phyloP scores from a whole-genome alignment of 2,329 filamentous ascomycete species.

The Phoma sp. region DNA sequence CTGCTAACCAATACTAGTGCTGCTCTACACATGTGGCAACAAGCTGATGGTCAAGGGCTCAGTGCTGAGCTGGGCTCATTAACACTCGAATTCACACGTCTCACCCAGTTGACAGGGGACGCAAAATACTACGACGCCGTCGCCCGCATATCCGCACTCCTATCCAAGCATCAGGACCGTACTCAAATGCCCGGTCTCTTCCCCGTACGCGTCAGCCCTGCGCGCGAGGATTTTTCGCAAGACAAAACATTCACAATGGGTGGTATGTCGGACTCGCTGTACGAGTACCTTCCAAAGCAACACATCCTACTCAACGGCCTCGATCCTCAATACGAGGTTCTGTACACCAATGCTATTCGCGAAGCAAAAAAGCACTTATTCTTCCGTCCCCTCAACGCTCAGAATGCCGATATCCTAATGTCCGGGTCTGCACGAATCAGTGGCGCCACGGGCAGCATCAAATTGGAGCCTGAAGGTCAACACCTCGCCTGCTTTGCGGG shows the following conservation, averaged over 20 bases:
- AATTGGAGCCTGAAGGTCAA: slow-evolving; percentile 54
- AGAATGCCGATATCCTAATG: slow-evolving; percentile 74
- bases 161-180: slow-evolving; percentile 45
- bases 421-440: slow-evolving; percentile 63
- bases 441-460: slow-evolving; percentile 52
- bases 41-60: slow-evolving; percentile 39
- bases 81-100: slow-evolving; percentile 50
- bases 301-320: slow-evolving; percentile 79
- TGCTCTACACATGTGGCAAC: slow-evolving; percentile 39
- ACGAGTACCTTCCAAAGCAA: slow-evolving; percentile 68
- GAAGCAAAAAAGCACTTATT: slow-evolving; percentile 76
- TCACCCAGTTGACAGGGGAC: slow-evolving; percentile 49
- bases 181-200: slow-evolving; percentile 49
- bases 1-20: slow-evolving; percentile 33
- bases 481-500: slow-evolving; percentile 64
- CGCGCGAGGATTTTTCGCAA: slow-evolving; percentile 35
- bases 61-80: slow-evolving; percentile 50
- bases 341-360: slow-evolving; percentile 74
- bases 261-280: slow-evolving; percentile 63
- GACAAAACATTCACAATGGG: slow-evolving; percentile 59
- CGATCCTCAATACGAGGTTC: slow-evolving; percentile 72
- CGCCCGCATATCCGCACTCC: slow-evolving; percentile 44
- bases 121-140: slow-evolving; percentile 50
- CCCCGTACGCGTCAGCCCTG: slow-evolving; percentile 44
- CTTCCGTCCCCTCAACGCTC: slow-evolving; percentile 76